Percentiles rank a stretch among this genome's conserved stretches.
Conservation (phyloP, 2,329 filamentous ascomycete genomes). For the Bipolaris gigantea region DNA sequence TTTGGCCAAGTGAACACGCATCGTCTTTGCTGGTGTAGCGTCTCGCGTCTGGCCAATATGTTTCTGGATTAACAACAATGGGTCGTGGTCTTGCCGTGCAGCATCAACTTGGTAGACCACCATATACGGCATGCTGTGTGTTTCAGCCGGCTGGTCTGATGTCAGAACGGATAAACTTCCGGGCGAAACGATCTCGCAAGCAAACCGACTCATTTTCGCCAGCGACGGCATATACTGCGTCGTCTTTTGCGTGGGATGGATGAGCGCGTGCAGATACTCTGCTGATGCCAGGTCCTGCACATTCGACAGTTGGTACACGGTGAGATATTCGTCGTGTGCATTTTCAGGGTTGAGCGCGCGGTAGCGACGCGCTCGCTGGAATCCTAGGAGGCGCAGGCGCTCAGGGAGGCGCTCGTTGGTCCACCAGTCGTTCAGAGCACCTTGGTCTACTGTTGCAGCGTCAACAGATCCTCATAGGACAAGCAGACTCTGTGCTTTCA, state of each 20-base stretch:
- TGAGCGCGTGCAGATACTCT: slow-evolving; percentile 13
- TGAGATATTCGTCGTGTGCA: slow-evolving; percentile 9
- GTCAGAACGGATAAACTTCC: not conserved
- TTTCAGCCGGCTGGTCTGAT: not conserved
- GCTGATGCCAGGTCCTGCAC: slow-evolving; percentile 9
- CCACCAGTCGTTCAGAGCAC: slow-evolving; percentile 23
- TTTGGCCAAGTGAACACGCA: not conserved
- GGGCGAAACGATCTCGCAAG: slow-evolving; percentile 6
- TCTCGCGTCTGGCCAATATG: not conserved
- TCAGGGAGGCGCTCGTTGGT: slow-evolving; percentile 24
- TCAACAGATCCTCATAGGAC: slow-evolving; percentile 19
- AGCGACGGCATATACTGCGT: slow-evolving; percentile 19
- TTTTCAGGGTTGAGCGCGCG: not conserved
- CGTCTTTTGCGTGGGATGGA: slow-evolving; percentile 15
- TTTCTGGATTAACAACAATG: not conserved
- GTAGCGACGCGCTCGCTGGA: slow-evolving; percentile 18
- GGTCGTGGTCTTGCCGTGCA: not conserved
- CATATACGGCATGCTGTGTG: not conserved
- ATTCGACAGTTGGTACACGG: slow-evolving; percentile 12
- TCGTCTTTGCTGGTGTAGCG: not conserved
- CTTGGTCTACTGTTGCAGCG: slow-evolving; percentile 1
- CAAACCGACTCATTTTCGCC: slow-evolving; percentile 17
- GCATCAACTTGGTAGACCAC: not conserved
- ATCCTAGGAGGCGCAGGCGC: slow-evolving; percentile 18
- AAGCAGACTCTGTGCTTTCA: not conserved